Base-by-base conservation (phyloP, 345 rosid species). In the Excoecaria agallocha region DNA sequence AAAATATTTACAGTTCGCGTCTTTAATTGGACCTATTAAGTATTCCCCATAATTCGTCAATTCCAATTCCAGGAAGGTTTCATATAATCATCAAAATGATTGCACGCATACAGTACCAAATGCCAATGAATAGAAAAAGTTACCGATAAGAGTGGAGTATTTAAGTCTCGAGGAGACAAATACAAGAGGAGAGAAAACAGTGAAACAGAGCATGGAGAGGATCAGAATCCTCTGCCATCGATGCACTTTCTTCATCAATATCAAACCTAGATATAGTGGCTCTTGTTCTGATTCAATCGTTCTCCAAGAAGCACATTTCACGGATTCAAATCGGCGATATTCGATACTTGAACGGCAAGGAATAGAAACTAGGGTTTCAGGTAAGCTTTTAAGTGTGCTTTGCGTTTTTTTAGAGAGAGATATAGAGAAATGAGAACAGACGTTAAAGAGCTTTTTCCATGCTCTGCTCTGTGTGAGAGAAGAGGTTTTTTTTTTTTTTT, bases 201-300 rank as follows among this genome's bases (percentile, higher is more conserved):
- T 86, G 56, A 87, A 77, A 69, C 84, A 83, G 68, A 95, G 93
- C 82, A 91, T 39, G 1, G 86, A 83, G 89, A 95, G 93, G 97
- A 91, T 77, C 75, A 89, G 8, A 62, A 86, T 87, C 98, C 97
- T 91, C 96, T 86, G 91, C 89, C 89, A 82, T 77, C 83, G 90
- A 80, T 77, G 90, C 48, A 73, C 20, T 84, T 85, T 87, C 88
- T 83, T 91, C 98, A 89, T 95, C 88, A 76, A 88, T 76, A 79
- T 13, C 43, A 70, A 71, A 60, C 35, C 76, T 38, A 37, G 30
- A 15, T 4, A 61, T 24, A 45, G 2, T 30, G 38, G 51, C 76
- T 78, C 76, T 72, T 52, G 61, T 52, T 72, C 49, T 76, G 46
- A 39, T 74, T 79, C 68, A 71, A 67, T 84, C 89, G 69, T 87